Evolutionary conservation across 495 filamentous ascomycete genomes (phyloP).

Genomic region (Letharia lupina): DNA sequence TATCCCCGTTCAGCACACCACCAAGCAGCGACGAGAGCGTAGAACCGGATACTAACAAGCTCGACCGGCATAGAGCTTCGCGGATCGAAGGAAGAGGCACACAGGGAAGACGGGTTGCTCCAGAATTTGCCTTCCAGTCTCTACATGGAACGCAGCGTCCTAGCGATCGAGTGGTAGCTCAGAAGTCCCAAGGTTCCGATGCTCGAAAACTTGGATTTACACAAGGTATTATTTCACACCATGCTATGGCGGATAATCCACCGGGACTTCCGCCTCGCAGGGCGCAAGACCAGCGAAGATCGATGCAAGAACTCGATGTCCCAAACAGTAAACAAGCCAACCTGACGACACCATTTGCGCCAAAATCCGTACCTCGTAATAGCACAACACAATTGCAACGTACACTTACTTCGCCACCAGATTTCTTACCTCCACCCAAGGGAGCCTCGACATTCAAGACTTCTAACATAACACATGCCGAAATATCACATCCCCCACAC

Average conservation of each 20-base stretch:
- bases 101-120: constrained; percentile 31
- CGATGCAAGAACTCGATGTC: not conserved
- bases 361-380: not conserved
- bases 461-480: not conserved
- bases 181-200: constrained; percentile 21
- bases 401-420: not conserved
- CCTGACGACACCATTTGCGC: not conserved
- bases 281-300: constrained; percentile 1
- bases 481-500: constrained; percentile 4
- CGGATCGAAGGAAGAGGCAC: not conserved
- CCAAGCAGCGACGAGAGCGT: constrained; percentile 65
- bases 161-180: not conserved
- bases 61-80: constrained; percentile 14
- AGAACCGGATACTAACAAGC: constrained; percentile 28
- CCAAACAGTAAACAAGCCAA: not conserved
- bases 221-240: not conserved
- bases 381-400: not conserved
- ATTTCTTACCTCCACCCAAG: constrained; percentile 40
- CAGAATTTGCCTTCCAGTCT: constrained; percentile 43
- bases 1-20: constrained; percentile 87
- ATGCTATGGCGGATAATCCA: not conserved
- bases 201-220: constrained; percentile 31
- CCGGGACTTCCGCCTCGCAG: constrained; percentile 15
- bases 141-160: constrained; percentile 23
- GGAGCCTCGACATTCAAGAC: constrained; percentile 16